These are phyloP conservation scores for Suillus paluster DNA, from an alignment of 768 basidiomycete species.

Conservation along the genomic window DNA sequence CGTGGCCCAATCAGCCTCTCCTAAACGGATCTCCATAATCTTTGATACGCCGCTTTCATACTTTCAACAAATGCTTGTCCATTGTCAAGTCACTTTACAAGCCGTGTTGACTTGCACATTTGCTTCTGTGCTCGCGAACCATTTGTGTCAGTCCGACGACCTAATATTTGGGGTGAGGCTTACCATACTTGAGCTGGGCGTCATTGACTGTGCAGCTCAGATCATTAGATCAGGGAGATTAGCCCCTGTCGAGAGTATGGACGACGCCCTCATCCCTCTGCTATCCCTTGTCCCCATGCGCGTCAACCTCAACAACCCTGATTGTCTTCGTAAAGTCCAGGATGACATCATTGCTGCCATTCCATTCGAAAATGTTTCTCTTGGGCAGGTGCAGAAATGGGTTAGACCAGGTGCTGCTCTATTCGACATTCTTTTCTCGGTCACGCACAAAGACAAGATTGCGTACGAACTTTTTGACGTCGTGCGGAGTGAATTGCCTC, in stretches of 20 bases:
- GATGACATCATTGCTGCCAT: conserved; percentile 30
- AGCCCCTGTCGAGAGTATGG: conserved; percentile 28
- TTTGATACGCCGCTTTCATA: conserved; percentile 21
- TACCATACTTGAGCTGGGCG: neutral
- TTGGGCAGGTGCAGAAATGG: conserved; percentile 37
- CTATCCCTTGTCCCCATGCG: conserved; percentile 35
- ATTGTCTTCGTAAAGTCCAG: conserved; percentile 26
- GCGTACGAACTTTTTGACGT: conserved; percentile 27
- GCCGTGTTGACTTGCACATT: conserved; percentile 35
- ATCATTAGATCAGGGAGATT: conserved; percentile 37
- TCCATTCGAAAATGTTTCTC: conserved; percentile 35
- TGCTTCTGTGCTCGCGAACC: conserved; percentile 28
- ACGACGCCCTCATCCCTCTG: conserved; percentile 28
- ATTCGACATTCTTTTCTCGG: conserved; percentile 37
- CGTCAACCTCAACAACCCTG: conserved; percentile 20
- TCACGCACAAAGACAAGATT: conserved; percentile 29
- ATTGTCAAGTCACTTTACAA: conserved; percentile 35
- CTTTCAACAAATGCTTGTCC: conserved; percentile 23
- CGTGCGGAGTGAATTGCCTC: conserved; percentile 32
- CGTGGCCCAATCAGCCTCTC: conserved; percentile 8
- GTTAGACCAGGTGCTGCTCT: conserved; percentile 25
- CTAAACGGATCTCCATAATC: conserved; percentile 17
- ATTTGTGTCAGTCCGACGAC: conserved; percentile 29
- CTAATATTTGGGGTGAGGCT: conserved; percentile 37
- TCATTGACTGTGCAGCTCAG: conserved; percentile 15